phyloP scores from a whole-genome alignment of 495 filamentous ascomycete species.

The Cladorrhinum samala region DNA sequence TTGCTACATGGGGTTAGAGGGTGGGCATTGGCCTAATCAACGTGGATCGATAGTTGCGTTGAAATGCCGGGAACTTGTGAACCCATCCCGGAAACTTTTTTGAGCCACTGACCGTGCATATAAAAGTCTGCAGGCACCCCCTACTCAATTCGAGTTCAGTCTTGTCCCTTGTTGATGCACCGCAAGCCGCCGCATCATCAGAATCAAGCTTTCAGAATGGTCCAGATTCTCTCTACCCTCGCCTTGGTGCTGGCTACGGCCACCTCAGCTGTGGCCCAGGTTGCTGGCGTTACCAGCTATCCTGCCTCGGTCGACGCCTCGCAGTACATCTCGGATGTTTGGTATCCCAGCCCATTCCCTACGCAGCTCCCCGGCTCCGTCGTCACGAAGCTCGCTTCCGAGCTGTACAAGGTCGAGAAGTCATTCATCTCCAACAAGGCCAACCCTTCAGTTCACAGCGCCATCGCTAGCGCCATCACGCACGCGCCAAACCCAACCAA shows the following conservation, averaged over 20 bases:
- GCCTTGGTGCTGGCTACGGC: background rate
- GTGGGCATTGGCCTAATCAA: too few relatives aligned
- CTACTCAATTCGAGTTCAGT: too few relatives aligned
- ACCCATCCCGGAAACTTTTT: too few relatives aligned
- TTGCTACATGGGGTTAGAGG: too few relatives aligned
- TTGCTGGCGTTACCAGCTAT: background rate
- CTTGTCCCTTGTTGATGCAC: too few relatives aligned
- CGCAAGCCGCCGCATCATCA: too few relatives aligned
- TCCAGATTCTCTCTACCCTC: background rate
- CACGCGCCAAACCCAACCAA: background rate
- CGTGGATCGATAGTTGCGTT: too few relatives aligned
- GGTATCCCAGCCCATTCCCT: background rate
- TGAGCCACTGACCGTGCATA: too few relatives aligned
- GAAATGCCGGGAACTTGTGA: too few relatives aligned
- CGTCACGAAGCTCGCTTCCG: background rate
- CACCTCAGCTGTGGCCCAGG: background rate
- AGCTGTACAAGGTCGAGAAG: background rate
- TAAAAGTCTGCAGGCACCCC: too few relatives aligned
- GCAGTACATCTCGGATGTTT: background rate
- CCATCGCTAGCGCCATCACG: background rate
- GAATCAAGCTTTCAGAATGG: background rate
- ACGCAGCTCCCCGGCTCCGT: background rate
- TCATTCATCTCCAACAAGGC: background rate
- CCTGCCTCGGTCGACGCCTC: background rate
- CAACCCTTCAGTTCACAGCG: background rate